phyloP scores from a whole-genome alignment of 345 rosid genomes.

The Camelina sativa region DNA sequence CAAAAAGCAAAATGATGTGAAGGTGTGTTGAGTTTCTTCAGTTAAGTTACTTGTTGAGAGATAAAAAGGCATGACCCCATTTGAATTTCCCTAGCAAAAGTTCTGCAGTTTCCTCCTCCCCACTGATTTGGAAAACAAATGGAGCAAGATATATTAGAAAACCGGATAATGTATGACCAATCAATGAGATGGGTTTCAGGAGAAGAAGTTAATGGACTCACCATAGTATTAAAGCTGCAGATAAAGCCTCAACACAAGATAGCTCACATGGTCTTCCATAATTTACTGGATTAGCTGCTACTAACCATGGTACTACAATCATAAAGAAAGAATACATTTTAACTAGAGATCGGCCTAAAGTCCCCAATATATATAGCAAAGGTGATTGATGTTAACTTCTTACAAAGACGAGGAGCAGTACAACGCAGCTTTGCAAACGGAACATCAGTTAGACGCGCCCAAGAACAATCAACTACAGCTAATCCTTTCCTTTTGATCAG shows the following conservation, averaged over 20 bases:
- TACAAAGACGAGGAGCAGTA: slow-evolving; percentile 90
- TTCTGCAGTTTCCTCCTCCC: slow-evolving; percentile 84
- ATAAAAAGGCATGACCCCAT: slow-evolving; percentile 98
- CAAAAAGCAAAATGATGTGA: neutral
- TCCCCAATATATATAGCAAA: neutral
- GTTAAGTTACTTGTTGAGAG: slow-evolving; percentile 72
- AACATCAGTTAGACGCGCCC: slow-evolving; percentile 94
- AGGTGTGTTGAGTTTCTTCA: neutral
- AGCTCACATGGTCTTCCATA: slow-evolving; percentile 95
- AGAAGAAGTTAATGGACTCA: slow-evolving; percentile 34
- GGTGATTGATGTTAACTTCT: slow-evolving; percentile 41
- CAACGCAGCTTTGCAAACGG: slow-evolving; percentile 93
- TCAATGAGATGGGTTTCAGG: neutral
- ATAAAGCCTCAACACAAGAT: slow-evolving; percentile 94
- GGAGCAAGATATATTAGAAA: slow-evolving; percentile 27
- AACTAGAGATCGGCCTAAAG: neutral
- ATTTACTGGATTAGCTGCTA: slow-evolving; percentile 98
- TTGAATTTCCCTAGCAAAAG: slow-evolving; percentile 90
- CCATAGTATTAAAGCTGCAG: slow-evolving; percentile 95
- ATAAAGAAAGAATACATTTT: neutral
- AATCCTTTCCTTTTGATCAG: slow-evolving; percentile 81
- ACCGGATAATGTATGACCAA: neutral
- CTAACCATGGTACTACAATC: slow-evolving; percentile 95
- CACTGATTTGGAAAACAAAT: slow-evolving; percentile 53
- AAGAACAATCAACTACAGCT: slow-evolving; percentile 98